These are phyloP conservation scores for Xylaria nigripes DNA, from an alignment of 495 filamentous ascomycete species.

Conservation along the genomic window DNA sequence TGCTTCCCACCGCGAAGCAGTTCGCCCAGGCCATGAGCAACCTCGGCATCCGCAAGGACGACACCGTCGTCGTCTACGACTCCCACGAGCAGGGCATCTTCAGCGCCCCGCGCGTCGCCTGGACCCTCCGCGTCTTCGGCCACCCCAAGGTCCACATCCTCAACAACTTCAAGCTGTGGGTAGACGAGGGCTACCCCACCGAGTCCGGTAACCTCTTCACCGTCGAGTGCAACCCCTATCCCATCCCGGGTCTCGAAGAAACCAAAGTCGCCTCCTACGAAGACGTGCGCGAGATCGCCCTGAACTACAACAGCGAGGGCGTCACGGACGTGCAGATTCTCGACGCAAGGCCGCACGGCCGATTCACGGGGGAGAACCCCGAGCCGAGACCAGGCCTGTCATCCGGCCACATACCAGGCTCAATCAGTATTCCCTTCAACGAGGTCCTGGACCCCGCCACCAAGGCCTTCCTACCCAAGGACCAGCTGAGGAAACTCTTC, in stretches of 20 bases:
- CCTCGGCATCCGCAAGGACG: constrained; percentile 76
- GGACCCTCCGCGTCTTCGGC: constrained; percentile 86
- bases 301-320: constrained; percentile 70
- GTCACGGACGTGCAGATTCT: constrained; percentile 76
- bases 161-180: constrained; percentile 91
- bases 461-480: constrained; percentile 66
- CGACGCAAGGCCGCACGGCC: constrained; percentile 72
- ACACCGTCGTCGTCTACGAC: constrained; percentile 91
- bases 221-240: constrained; percentile 48
- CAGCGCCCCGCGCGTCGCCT: constrained; percentile 83
- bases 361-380: constrained; percentile 75
- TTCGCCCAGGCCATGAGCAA: constrained; percentile 85
- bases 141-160: constrained; percentile 84
- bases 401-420: constrained; percentile 86
- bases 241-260: constrained; percentile 44
- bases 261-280: constrained; percentile 54
- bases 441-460: constrained; percentile 73
- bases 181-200: constrained; percentile 67
- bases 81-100: constrained; percentile 83
- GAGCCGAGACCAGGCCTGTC: constrained; percentile 83
- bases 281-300: constrained; percentile 66
- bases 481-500: constrained; percentile 69
- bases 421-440: constrained; percentile 73
- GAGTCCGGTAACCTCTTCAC: constrained; percentile 67
- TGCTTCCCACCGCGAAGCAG: constrained; percentile 73